Evolutionary conservation across 108 stramenopile species (phyloP).

Genomic region (Fragilariopsis cylindrus): DNA sequence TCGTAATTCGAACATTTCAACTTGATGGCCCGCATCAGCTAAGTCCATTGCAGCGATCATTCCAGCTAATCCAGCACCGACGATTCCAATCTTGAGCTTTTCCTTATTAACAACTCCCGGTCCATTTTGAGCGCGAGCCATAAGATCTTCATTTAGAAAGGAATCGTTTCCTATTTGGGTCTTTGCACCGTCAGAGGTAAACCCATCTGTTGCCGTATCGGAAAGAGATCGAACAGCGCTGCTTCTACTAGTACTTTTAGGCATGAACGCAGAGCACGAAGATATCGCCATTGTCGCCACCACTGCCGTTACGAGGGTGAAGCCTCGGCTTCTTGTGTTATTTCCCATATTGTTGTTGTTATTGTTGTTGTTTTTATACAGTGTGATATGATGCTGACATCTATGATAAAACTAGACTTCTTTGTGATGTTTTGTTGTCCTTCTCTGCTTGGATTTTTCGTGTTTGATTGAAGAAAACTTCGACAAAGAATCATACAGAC

Average conservation of each 20-base stretch:
- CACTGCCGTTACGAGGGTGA: background rate
- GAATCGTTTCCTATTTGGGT: constrained; percentile 83
- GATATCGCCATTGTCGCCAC: background rate
- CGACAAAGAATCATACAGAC: too few species aligned
- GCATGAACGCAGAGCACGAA: constrained; percentile 4
- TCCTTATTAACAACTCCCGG: constrained; percentile 79
- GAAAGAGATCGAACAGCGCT: background rate
- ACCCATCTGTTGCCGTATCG: constrained; percentile 25
- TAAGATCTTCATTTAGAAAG: constrained; percentile 85
- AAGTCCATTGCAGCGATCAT: constrained; percentile 97
- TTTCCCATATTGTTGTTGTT: background rate
- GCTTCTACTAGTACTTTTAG: background rate
- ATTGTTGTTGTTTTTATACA: background rate
- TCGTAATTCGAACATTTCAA: constrained; percentile 93
- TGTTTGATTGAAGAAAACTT: too few species aligned
- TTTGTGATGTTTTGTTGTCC: too few species aligned
- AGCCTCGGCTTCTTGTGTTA: background rate
- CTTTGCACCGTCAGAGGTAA: constrained; percentile 83
- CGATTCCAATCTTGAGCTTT: constrained; percentile 88
- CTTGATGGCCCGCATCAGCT: constrained; percentile 93
- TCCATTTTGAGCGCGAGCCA: constrained; percentile 86
- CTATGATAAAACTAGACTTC: too few species aligned
- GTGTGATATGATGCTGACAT: too few species aligned
- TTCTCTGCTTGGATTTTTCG: too few species aligned
- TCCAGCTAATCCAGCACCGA: constrained; percentile 92